Evolutionary conservation across 805 yeast species (phyloP), one percentile per base, ranked within the genome.

Genomic region (Metschnikowia henanensis): DNA sequence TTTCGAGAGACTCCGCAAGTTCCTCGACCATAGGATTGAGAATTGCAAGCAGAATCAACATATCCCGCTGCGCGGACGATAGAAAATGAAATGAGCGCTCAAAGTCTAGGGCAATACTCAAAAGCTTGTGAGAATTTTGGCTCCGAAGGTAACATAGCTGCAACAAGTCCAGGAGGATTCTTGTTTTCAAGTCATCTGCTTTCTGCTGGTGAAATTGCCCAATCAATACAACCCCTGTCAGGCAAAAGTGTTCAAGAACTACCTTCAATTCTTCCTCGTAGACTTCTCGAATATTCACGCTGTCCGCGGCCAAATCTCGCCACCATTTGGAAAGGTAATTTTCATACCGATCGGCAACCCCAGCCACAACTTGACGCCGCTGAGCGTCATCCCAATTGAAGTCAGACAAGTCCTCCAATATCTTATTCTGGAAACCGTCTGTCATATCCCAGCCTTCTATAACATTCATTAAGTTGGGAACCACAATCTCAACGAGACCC

Each of bases 21-120:
- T 25, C 17, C 15, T n/a, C 10, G 16, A 48, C 45, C 29, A 46
- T 21, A 10, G 73, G 68, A 43, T 75, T 73, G 51, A 76, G 70
- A 16, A 73, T 51, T 18, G 53, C 61, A 30, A 59, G 50, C 34
- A 60, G 66, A 22, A 76, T 28, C 2, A 75, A 32, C 2, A 49
- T 15, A 21, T 52, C 53, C 31, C 37, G 42, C 25, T 50, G 56
- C 8, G 10, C 18, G 5, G 15, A n/a, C 3, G 49, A 23, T 5
- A 52, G 17, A 3, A 43, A 19, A 9, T 35, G 33, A 19, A 28
- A 39, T 2, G 29, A 28, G 17, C 28, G 19, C 15, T 43, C 35
- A 8, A 36, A 25, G 12, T 41, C 37, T 10, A 41, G 10, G n/a
- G 32, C 23, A 2, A 33, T 26, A 6, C 18, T 23, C 6, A 30